Percentiles rank a stretch among this genome's conserved stretches.
phyloP scores from a whole-genome alignment of 2,329 filamentous ascomycete genomes.

The Neonectria punicea region DNA sequence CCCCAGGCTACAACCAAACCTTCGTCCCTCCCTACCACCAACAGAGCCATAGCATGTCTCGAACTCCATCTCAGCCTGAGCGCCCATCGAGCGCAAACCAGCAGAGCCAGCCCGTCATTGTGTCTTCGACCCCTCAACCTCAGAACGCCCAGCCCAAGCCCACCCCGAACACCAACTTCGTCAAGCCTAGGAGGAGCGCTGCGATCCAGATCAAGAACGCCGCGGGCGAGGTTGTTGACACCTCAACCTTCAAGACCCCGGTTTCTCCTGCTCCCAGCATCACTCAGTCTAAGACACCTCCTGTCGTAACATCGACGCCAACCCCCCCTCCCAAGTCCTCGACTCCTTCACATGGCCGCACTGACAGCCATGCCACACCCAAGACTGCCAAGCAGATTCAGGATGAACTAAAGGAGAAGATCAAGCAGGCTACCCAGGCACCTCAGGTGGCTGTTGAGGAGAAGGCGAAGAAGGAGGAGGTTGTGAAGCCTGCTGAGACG shows the following conservation, averaged over 20 bases:
- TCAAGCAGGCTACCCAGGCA: slow-evolving; percentile 68
- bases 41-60: slow-evolving; percentile 79
- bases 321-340: slow-evolving; percentile 83
- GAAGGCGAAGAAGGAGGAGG: slow-evolving; percentile 43
- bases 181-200: slow-evolving; percentile 73
- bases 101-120: slow-evolving; percentile 65
- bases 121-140: slow-evolving; percentile 71
- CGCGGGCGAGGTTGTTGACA: slow-evolving; percentile 80
- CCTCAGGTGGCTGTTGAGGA: slow-evolving; percentile 47
- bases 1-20: slow-evolving; percentile 61
- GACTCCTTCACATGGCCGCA: slow-evolving; percentile 74
- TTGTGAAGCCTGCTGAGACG: slow-evolving; percentile 29
- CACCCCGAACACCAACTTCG: slow-evolving; percentile 56
- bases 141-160: slow-evolving; percentile 68
- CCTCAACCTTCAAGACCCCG: slow-evolving; percentile 69
- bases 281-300: slow-evolving; percentile 72
- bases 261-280: slow-evolving; percentile 65
- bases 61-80: slow-evolving; percentile 83
- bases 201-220: slow-evolving; percentile 87
- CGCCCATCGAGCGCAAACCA: slow-evolving; percentile 74
- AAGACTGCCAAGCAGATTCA: slow-evolving; percentile 86
- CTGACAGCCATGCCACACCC: slow-evolving; percentile 72
- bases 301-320: slow-evolving; percentile 77
- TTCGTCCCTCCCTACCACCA: slow-evolving; percentile 56
- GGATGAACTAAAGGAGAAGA: slow-evolving; percentile 83